Evolutionary conservation across 2,329 filamentous ascomycete species (phyloP).

Genomic region (Fusarium sp.): DNA sequence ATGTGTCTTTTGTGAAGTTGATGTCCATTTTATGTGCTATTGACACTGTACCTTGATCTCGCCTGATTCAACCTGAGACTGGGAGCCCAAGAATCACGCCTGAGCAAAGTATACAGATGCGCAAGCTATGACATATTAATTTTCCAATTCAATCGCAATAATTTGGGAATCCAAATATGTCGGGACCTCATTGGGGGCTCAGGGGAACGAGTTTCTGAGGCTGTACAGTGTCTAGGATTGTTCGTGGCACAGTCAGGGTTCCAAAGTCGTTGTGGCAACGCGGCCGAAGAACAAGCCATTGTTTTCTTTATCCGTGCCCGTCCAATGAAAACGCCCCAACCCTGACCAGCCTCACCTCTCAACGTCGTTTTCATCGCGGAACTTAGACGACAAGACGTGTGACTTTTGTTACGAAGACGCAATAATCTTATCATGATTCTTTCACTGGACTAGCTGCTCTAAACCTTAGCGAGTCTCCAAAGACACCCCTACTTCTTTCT

Average conservation of each 20-base stretch:
- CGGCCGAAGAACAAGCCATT: neutral
- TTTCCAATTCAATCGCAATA: too few species aligned
- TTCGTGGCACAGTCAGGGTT: too few species aligned
- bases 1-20: conserved; percentile 1
- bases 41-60: too few species aligned
- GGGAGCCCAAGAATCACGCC: too few species aligned
- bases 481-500: conserved; percentile 8
- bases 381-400: neutral
- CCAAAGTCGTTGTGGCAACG: conserved; percentile 33
- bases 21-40: neutral
- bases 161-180: too few species aligned
- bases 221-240: too few species aligned
- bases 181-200: too few species aligned
- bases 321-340: conserved; percentile 18
- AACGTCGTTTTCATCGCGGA: conserved; percentile 3
- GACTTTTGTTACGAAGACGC: neutral
- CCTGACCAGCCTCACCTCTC: conserved; percentile 5
- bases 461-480: neutral
- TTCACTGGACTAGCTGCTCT: neutral
- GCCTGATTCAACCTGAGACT: too few species aligned
- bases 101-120: too few species aligned
- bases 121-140: too few species aligned
- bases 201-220: too few species aligned
- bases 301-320: conserved; percentile 18
- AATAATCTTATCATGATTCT: neutral